These are phyloP conservation scores for Pythium coloratum DNA, from an alignment of 352 stramenopile genomes.

Conservation along the genomic window DNA sequence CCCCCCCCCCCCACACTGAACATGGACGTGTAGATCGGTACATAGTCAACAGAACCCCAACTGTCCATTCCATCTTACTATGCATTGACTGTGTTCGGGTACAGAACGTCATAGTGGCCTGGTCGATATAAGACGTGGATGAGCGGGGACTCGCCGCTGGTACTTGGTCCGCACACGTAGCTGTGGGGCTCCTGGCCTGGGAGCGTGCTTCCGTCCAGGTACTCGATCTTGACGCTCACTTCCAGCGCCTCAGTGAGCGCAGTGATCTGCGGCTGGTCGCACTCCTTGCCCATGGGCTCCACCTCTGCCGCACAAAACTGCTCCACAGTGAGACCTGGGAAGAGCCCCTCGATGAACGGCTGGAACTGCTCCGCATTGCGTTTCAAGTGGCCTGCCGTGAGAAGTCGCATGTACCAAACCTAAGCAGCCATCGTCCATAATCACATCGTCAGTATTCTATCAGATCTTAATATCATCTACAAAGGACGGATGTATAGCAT, in stretches of 20 bases:
- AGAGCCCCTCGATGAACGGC: slow-evolving; percentile 88
- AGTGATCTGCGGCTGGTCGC: slow-evolving; percentile 91
- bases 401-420: slow-evolving; percentile 87
- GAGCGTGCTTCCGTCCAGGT: slow-evolving; percentile 87
- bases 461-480: background rate
- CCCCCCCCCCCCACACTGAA: background rate
- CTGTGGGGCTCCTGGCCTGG: slow-evolving; percentile 52
- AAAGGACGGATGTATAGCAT: background rate
- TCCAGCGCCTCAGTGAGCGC: slow-evolving; percentile 91
- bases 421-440: slow-evolving; percentile 7
- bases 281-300: slow-evolving; percentile 93
- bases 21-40: background rate
- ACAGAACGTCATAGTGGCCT: slow-evolving; percentile 96
- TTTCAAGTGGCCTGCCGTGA: slow-evolving; percentile 88
- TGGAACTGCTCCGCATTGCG: slow-evolving; percentile 85
- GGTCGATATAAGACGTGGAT: slow-evolving; percentile 92
- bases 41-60: background rate
- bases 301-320: slow-evolving; percentile 88
- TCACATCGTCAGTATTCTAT: background rate
- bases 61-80: background rate
- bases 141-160: background rate
- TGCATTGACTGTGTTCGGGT: slow-evolving; percentile 37
- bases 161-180: slow-evolving; percentile 57
- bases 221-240: slow-evolving; percentile 90
- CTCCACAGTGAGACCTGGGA: slow-evolving; percentile 73